phyloP scores from a whole-genome alignment of 2,329 filamentous ascomycete genomes.

The Microsporum canis region DNA sequence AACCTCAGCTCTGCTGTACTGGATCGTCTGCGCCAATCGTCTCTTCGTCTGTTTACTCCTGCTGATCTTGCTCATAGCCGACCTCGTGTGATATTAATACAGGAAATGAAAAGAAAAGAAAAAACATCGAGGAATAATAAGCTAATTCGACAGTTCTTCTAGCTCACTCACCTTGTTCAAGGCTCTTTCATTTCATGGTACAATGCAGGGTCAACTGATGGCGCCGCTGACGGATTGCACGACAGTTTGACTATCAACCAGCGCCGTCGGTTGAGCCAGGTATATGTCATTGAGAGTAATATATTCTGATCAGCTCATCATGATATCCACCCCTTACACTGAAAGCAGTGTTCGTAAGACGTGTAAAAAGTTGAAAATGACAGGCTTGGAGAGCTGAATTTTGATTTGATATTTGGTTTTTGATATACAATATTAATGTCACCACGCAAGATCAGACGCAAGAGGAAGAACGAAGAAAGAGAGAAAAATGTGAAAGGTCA shows the following conservation, averaged over 20 bases:
- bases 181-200: neutral
- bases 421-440: neutral
- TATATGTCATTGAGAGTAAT: neutral
- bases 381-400: neutral
- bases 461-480: neutral
- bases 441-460: neutral
- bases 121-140: neutral
- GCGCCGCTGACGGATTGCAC: neutral
- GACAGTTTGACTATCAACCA: too few species aligned
- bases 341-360: neutral
- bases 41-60: neutral
- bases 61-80: neutral
- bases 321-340: neutral
- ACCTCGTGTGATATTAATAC: neutral
- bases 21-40: neutral
- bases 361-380: too few species aligned
- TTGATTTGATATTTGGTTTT: neutral
- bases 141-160: neutral
- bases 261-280: too few species aligned
- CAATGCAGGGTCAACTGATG: neutral
- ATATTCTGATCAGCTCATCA: neutral
- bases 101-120: neutral
- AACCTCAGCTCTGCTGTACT: neutral
- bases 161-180: neutral
- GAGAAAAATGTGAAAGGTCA: conserved; percentile 1